Base-by-base conservation (phyloP, 1,284 basidiomycete species). In the Cutaneotrichosporon cutaneum region DNA sequence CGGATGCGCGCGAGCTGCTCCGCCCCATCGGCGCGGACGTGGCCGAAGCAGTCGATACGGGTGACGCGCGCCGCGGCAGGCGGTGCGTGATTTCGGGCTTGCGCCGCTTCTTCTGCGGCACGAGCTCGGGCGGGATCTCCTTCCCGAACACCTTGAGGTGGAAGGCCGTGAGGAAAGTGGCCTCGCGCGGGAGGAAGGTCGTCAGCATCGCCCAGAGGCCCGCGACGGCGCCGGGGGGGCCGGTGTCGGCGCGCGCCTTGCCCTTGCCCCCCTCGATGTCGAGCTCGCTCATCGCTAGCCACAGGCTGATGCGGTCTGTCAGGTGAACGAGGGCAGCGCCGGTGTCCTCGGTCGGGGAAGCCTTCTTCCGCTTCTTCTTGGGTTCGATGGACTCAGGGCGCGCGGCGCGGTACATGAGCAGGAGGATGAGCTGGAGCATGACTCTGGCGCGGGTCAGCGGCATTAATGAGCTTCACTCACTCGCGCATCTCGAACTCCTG, bases 401-500 rank as follows among this genome's bases (percentile, higher is more conserved):
- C 33, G 53, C 2, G 14, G 32, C 44, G 24, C 56, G 63, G 59
- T 69, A 74, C 7, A 69, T 42, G 9, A 77, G 60, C 7, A 75
- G 62, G 7, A 75, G 56, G 21, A 72, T 63, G 51, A 77, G 56
- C 55, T 78, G 76, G 16, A 77, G 63, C 13, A 78, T 54, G 0
- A 68, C 68, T 54, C 76, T 78, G 52, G 2, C 6, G 26, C 18
- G 18, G 6, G 57, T 66, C 44, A 61, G 59, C 39, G 16, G 9
- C 44, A 2, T 3, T 21, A 13, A 18, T 18, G 16, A 27, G 3
- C 1, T 7, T 0, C 7, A 67, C 75, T 62, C 62, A 78, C 76
- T 78, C 76, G 68, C 72, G 58, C 22, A 69, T 68, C 59, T 76
- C 76, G 10, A 75, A 56, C 63, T 74, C 74, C 26, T 74, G 72